Base-by-base conservation (phyloP, 163 green algal species). In the Chlorella variabilis region DNA sequence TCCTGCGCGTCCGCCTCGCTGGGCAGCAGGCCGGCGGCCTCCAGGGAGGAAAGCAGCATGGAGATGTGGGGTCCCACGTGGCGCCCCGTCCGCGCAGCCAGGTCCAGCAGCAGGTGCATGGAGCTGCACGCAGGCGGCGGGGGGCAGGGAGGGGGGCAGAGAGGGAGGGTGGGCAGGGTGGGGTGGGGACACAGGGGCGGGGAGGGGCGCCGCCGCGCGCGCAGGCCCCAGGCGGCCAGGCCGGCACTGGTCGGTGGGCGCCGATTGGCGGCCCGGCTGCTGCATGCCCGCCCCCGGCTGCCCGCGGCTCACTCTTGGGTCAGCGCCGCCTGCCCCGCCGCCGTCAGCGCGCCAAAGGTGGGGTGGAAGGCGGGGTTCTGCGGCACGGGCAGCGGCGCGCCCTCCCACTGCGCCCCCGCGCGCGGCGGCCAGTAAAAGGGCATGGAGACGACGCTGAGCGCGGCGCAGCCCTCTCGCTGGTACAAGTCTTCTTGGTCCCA, bases 401-500 rank as follows among this genome's bases (percentile, higher is more conserved):
- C 76, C 25, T 76, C 42, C 36, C 45, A 75, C 45, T 56, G 31
- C 42, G 33, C 34, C 21, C 36, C 63, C 25, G 27, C 23, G 0
- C 45, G 63, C 0, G 76, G 76, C 48, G 76, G 76, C 76, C 76
- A 82, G 76, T 69, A 82, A 27, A 82, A 82, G 34, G 76, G 76
- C 76, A 82, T 82, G 63, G 63, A 76, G 15, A 82, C 76, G 1
- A 76, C 76, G 4, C 27, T 48, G 2, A 82, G 45, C 3, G 63
- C 27, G 62, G 27, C n/a, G 61, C 76, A 82, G 15, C 62, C 76
- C 48, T 82, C 76, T 3, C 76, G 45, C 48, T 68, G 76, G 51
- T 58, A 75, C 25, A 82, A 7, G 34, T 82, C 76, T 48, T 82
- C 76, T 4, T 82, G 76, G 34, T 82, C 76, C 76, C 76, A 82